phyloP scores from a whole-genome alignment of 495 filamentous ascomycete genomes.

The Gamarada debralockiae region DNA sequence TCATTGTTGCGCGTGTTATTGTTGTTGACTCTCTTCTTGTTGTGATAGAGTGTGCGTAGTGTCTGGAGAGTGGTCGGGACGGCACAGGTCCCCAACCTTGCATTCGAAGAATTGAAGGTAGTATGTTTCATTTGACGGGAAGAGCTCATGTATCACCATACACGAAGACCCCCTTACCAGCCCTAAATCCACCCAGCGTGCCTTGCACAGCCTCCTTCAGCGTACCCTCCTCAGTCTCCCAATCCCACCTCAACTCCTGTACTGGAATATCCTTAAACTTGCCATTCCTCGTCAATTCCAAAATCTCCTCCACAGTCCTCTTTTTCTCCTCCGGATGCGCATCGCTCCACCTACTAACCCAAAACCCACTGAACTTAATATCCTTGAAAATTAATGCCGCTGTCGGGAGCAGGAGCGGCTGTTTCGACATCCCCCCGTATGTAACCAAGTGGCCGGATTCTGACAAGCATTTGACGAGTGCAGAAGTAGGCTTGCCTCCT shows the following conservation, averaged over 20 bases:
- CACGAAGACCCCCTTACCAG: conserved; percentile 86
- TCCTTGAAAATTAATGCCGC: conserved; percentile 88
- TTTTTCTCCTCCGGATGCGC: conserved; percentile 69
- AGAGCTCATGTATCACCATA: conserved; percentile 35
- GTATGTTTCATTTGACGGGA: too few relatives aligned
- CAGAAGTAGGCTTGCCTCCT: conserved; percentile 76
- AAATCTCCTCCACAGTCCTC: conserved; percentile 74
- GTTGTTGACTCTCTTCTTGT: too few relatives aligned
- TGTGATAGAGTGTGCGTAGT: too few relatives aligned
- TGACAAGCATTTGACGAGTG: conserved; percentile 65
- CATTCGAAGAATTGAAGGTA: too few relatives aligned
- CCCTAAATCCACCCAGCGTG: conserved; percentile 74
- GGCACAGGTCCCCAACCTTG: too few relatives aligned
- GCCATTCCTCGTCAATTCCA: conserved; percentile 67
- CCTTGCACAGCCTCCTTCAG: conserved; percentile 64
- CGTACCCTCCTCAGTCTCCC: conserved; percentile 62
- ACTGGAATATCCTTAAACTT: conserved; percentile 81
- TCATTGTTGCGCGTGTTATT: too few relatives aligned
- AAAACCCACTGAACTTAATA: conserved; percentile 83
- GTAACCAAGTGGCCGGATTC: conserved; percentile 75
- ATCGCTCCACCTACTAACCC: conserved; percentile 88
- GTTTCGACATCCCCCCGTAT: conserved; percentile 90
- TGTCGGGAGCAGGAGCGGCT: conserved; percentile 74
- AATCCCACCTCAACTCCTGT: conserved; percentile 73
- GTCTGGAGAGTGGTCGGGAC: too few relatives aligned